Evolutionary conservation across 129 eudicot genomes (phyloP), one percentile per base, ranked within the genome.

Genomic region (Ambrosia trifida): DNA sequence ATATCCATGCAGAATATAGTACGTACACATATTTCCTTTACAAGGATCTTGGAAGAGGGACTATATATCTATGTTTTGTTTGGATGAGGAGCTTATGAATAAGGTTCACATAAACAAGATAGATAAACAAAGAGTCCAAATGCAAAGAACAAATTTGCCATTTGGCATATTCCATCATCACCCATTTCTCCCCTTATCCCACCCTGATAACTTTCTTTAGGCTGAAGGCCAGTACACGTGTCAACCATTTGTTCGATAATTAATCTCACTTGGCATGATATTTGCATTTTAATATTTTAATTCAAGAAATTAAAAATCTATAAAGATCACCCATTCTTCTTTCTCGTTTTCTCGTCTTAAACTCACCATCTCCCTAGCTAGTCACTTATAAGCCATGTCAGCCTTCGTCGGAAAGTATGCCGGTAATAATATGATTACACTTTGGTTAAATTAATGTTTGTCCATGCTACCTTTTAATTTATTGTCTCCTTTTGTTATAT

Each of bases 391-490:
- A 85, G 61, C 83, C 83, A 91, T 91, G 97, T 91, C 96, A 51
- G 96, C 97, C 87, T 91, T 91, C 61, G 87, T 91, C 1, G 97
- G 97, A 74, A 91, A 88, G 79, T 91, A 85, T 56, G 87, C 97
- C 20, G 97, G 97, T 91, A 88, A 43, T 0, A 31, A 10, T 10
- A 24, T 24, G 16, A 1, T 40, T 40, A 2, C 38, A 35, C 2
- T 35, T 35, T 35, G 38, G 4, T 35, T 35, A 35, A 35, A 40
- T 7, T 8, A 6, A 6, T 40, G 44, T 40, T 40, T 10, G 44
- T 40, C 9, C 9, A 40, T 3, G 28, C 1, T 24, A 24, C 28
- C 1, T 24, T 24, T 24, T 24, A 24, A n/a, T n/a, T n/a, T n/a
- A n/a, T 24, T 24, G 28, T 24, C 28, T 24, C 28, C n/a, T n/a